A percentile compares a stretch with the other conserved stretches of the same genome.
phyloP scores from a whole-genome alignment of 2,329 filamentous ascomycete genomes.

The Fusarium sp. region DNA sequence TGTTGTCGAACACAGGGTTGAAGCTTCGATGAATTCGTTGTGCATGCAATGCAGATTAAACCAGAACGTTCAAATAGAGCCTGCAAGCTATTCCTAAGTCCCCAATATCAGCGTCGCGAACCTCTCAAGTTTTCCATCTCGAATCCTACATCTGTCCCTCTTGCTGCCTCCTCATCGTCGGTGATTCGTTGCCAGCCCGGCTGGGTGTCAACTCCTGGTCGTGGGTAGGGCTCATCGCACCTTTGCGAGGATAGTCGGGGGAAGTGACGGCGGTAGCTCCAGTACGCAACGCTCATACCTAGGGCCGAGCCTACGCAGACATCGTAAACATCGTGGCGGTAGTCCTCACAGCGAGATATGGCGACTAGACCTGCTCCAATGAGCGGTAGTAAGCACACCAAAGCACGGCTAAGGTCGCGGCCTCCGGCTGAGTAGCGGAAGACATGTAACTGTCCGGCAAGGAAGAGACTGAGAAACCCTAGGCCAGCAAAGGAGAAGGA shows the following conservation, averaged over 20 bases:
- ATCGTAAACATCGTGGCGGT: slow-evolving; percentile 78
- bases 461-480: slow-evolving; percentile 78
- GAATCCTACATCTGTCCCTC: slow-evolving; percentile 55
- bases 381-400: slow-evolving; percentile 70
- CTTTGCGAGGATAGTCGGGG: slow-evolving; percentile 64
- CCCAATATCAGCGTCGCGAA: slow-evolving; percentile 45
- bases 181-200: slow-evolving; percentile 59
- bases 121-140: slow-evolving; percentile 51
- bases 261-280: slow-evolving; percentile 76
- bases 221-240: slow-evolving; percentile 70
- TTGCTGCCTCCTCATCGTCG: slow-evolving; percentile 65
- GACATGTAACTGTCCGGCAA: slow-evolving; percentile 74
- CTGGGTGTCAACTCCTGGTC: slow-evolving; percentile 55
- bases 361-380: slow-evolving; percentile 75
- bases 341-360: slow-evolving; percentile 77
- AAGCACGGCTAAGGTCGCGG: slow-evolving; percentile 66
- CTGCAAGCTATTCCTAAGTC: slow-evolving; percentile 44
- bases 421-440: slow-evolving; percentile 61
- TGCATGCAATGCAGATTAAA: slow-evolving; percentile 23
- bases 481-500: slow-evolving; percentile 84
- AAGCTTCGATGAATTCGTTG: slow-evolving; percentile 12
- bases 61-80: slow-evolving; percentile 19
- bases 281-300: slow-evolving; percentile 71
- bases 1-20: slow-evolving; percentile 1
- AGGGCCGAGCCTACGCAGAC: slow-evolving; percentile 72